These are phyloP conservation scores for Citrullus colocynthis DNA, from an alignment of 306 rosid genomes.

Conservation along the genomic window DNA sequence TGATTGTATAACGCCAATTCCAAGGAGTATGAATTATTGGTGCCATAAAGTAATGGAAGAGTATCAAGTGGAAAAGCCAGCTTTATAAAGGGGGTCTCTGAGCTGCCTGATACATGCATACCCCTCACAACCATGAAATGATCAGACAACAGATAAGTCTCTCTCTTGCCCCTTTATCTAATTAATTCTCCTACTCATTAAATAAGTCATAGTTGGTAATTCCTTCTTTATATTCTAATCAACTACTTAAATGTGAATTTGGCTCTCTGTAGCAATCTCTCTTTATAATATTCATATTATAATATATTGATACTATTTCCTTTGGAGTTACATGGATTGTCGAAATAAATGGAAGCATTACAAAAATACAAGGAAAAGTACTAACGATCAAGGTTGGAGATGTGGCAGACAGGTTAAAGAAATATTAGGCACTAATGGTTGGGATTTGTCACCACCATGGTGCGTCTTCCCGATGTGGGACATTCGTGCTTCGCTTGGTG, in stretches of 20 bases:
- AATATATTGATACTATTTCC: neutral
- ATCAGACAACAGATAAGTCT: neutral
- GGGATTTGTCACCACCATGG: neutral
- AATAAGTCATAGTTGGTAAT: neutral
- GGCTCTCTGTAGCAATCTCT: too few species aligned
- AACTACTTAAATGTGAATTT: too few species aligned
- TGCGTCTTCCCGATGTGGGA: neutral
- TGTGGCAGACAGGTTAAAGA: neutral
- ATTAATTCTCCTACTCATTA: neutral
- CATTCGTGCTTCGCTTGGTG: neutral
- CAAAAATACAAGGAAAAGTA: neutral
- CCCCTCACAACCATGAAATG: neutral
- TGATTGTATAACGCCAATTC: neutral
- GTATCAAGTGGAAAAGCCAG: neutral
- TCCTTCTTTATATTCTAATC: neutral
- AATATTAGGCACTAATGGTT: neutral
- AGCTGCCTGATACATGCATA: constrained; percentile 1
- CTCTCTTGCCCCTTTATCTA: neutral
- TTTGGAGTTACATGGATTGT: neutral
- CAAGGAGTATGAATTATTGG: neutral
- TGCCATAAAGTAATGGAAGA: neutral
- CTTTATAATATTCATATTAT: neutral
- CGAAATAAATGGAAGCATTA: neutral
- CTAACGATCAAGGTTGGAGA: neutral
- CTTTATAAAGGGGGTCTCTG: neutral